Conservation (phyloP, 768 basidiomycete genomes). For the Amanita thiersii region DNA sequence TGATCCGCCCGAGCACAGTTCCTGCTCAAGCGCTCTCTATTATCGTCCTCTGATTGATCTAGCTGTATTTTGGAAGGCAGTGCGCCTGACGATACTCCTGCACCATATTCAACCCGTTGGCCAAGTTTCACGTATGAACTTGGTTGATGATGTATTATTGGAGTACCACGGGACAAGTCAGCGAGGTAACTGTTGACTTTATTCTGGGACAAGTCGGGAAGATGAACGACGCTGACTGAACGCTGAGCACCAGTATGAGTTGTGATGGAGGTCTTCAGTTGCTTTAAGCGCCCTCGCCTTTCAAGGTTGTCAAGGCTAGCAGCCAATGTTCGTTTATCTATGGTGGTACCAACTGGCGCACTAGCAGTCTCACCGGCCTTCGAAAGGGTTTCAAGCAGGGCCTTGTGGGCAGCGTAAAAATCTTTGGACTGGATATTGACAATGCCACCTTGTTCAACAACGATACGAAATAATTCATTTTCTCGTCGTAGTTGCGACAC, state of each 20-base stretch:
- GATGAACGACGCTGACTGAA: conserved; percentile 55
- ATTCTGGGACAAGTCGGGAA: conserved; percentile 48
- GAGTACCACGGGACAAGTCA: conserved; percentile 35
- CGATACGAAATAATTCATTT: conserved; percentile 64
- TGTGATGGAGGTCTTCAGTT: conserved; percentile 56
- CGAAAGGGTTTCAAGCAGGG: conserved; percentile 48
- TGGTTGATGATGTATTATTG: conserved; percentile 25
- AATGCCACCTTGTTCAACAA: conserved; percentile 63
- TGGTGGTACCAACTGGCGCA: conserved; percentile 55
- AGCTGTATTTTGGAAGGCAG: conserved; percentile 39
- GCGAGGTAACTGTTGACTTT: conserved; percentile 51
- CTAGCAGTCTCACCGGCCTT: conserved; percentile 63
- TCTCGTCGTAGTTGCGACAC: conserved; percentile 75
- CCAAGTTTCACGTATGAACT: conserved; percentile 41
- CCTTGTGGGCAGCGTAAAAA: conserved; percentile 58
- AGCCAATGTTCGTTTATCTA: conserved; percentile 68
- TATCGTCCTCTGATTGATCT: conserved; percentile 32
- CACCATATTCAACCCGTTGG: conserved; percentile 48
- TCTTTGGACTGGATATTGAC: conserved; percentile 60
- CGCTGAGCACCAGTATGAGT: conserved; percentile 52
- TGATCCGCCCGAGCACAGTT: conserved; percentile 39
- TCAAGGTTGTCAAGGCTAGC: conserved; percentile 55
- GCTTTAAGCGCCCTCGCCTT: conserved; percentile 57
- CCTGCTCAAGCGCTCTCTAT: conserved; percentile 36
- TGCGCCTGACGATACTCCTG: conserved; percentile 24